Percentiles rank a stretch among this genome's conserved stretches.
Conservation (phyloP, 2,329 filamentous ascomycete genomes). For the Pseudogymnoascus sp. region DNA sequence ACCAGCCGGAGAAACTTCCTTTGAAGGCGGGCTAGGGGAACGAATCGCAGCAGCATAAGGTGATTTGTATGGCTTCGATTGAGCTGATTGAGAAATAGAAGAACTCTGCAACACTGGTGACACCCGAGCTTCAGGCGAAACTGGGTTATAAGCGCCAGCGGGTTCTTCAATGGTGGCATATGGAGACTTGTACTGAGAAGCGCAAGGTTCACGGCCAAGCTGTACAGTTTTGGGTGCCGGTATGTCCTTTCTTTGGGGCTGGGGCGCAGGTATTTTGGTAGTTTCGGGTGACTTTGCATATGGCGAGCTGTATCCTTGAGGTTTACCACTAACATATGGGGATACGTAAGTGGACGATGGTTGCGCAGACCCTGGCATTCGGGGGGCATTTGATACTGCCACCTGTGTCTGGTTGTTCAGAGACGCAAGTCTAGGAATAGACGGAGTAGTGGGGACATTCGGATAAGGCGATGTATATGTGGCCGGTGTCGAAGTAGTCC, state of each 20-base stretch:
- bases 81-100: not conserved
- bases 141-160: not conserved
- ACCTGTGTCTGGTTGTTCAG: not conserved
- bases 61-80: constrained; percentile 10
- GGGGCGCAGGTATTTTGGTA: constrained; percentile 3
- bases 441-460: not conserved
- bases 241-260: not conserved
- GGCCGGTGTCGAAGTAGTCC: not conserved
- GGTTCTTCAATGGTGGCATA: not conserved
- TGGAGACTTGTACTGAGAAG: constrained; percentile 11
- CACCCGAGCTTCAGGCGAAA: not conserved
- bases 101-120: not conserved
- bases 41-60: constrained; percentile 10
- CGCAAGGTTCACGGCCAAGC: not conserved
- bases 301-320: not conserved
- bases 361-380: not conserved
- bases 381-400: not conserved
- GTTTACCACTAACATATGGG: constrained; percentile 3
- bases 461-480: not conserved
- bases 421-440: not conserved
- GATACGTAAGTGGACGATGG: not conserved
- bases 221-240: not conserved
- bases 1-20: constrained; percentile 17
- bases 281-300: not conserved
- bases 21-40: constrained; percentile 8